Base-by-base conservation (phyloP, 202 grass and related monocot species). In the Carex sylvatica region DNA sequence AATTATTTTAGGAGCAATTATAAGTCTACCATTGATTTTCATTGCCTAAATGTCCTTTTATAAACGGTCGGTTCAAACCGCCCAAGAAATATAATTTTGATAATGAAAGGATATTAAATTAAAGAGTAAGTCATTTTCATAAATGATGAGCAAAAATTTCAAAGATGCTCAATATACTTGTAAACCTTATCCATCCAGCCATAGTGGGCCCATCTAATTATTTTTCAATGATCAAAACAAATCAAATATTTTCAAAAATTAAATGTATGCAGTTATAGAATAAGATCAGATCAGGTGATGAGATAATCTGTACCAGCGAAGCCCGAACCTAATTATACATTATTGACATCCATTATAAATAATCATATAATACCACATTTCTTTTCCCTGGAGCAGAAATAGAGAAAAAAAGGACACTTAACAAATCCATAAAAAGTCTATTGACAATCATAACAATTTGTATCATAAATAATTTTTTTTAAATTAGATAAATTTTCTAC, bases 151-250 rank as follows among this genome's bases (percentile, higher is more conserved):
- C 22, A 10, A 61, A 61, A 22, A 0, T 10, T 61, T 61, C 19
- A 61, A 61, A 61, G 59, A 62, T 62, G 60, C 60, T 62, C 60
- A 38, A 18, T 62, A 19, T 74, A 74, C 47, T 12, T 74, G 70
- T 74, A 24, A 74, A 52, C 70, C 70, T 74, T 74, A 74, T 74
- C 70, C 44, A 74, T 46, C 47, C 38, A 71, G 47, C 38, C 36
- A 74, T 22, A 74, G 9, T 52, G 70, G 70, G 8, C 70, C 70
- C 44, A 74, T 53, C 24, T 51, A 40, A 74, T 74, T 51, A 20
- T 49, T 74, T 74, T 74, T 18, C 44, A 28, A 74, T 52, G 42
- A 74, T 74, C 19, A 74, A 22, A 59, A 19, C 56, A 59, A 59
- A 59, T 59, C 18, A 59, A 59, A 7, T 59, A 19, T 19, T 59